Conservation (phyloP, 805 yeast species). For the Brettanomyces sp. region DNA sequence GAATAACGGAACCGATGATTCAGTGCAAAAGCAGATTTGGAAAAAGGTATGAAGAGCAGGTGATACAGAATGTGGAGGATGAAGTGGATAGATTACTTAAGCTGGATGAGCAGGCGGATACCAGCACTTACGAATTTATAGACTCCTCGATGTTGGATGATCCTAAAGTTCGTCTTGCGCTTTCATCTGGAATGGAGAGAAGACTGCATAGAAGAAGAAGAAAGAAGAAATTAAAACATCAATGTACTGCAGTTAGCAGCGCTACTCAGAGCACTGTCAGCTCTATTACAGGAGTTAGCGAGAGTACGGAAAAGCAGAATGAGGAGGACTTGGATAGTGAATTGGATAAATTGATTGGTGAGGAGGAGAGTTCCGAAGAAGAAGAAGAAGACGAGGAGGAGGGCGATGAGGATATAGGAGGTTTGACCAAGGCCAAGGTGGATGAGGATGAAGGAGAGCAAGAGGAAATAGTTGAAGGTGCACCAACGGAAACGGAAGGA, state of each 20-base stretch:
- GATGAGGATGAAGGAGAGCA: conserved; percentile 25
- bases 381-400: no score
- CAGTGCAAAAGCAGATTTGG: conserved; percentile 67
- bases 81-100: conserved; percentile 68
- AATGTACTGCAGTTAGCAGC: neutral
- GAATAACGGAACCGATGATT: conserved; percentile 73
- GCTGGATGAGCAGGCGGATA: conserved; percentile 78
- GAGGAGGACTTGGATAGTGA: conserved; percentile 26
- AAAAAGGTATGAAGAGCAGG: conserved; percentile 56
- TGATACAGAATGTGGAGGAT: conserved; percentile 69
- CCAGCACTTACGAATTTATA: conserved; percentile 64
- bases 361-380: conserved; percentile 12
- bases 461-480: conserved; percentile 19
- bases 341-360: conserved; percentile 21
- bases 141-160: conserved; percentile 26
- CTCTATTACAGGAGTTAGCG: conserved; percentile 3
- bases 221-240: neutral
- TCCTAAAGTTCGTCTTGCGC: conserved; percentile 26
- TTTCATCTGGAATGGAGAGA: conserved; percentile 1
- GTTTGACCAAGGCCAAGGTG: conserved; percentile 12
- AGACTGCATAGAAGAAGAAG: neutral
- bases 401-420: no score
- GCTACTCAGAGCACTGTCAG: conserved; percentile 1
- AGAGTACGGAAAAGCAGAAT: conserved; percentile 13
- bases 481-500: conserved; percentile 7